These are phyloP conservation scores for Phlebiopsis gigantea DNA, from an alignment of 768 basidiomycete genomes.

Conservation along the genomic window DNA sequence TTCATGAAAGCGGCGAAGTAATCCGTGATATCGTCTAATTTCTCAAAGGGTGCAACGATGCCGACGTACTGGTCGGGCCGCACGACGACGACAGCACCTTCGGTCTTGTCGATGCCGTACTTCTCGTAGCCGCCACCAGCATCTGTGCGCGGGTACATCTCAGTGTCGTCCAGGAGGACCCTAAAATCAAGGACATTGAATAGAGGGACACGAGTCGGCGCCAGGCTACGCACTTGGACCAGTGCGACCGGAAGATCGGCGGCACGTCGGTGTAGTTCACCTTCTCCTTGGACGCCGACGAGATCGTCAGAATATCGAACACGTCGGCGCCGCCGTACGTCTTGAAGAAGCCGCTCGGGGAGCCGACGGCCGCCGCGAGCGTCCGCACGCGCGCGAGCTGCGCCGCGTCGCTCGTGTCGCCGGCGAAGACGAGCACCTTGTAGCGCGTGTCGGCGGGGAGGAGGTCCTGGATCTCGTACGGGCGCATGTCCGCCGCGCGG, in stretches of 20 bases:
- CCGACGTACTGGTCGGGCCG: conserved; percentile 66
- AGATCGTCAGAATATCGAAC: conserved; percentile 41
- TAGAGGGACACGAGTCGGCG: no score
- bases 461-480: conserved; percentile 47
- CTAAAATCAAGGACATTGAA: conserved; percentile 29
- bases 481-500: conserved; percentile 40
- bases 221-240: conserved; percentile 49
- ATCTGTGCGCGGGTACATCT: conserved; percentile 37
- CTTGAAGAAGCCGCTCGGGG: conserved; percentile 19
- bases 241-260: conserved; percentile 42
- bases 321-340: conserved; percentile 24
- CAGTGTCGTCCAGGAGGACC: conserved; percentile 53
- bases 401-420: conserved; percentile 26
- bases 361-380: conserved; percentile 19
- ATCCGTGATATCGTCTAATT: conserved; percentile 28
- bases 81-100: conserved; percentile 48
- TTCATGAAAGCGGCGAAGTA: conserved; percentile 47
- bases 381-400: conserved; percentile 16
- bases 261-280: conserved; percentile 45
- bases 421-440: conserved; percentile 43
- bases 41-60: conserved; percentile 43
- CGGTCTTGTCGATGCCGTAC: conserved; percentile 42
- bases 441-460: conserved; percentile 43
- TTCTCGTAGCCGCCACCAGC: conserved; percentile 53
- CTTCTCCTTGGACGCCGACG: conserved; percentile 31